Percentiles rank a stretch among this genome's conserved stretches.
Conservation (phyloP, 371 early-diverging fungal genomes). For the Mucor circinelloides region DNA sequence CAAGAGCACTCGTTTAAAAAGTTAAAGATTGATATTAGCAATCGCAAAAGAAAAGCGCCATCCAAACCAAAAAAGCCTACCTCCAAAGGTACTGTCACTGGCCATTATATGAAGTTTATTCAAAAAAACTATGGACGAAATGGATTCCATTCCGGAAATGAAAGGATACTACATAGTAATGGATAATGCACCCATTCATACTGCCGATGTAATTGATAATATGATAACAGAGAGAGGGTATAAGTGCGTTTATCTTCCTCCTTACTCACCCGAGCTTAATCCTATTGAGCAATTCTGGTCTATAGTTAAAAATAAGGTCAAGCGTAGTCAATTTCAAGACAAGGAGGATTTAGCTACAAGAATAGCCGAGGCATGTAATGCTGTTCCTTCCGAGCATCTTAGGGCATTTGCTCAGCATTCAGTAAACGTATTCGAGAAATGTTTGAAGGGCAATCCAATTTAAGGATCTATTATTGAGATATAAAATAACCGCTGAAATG, state of each 20-base stretch:
- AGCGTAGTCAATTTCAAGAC: not conserved
- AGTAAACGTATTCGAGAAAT: not conserved
- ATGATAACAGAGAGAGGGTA: too few relatives aligned
- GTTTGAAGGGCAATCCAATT: not conserved
- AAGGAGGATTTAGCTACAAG: slow-evolving; percentile 1
- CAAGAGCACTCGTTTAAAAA: slow-evolving; percentile 10
- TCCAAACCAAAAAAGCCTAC: slow-evolving; percentile 18
- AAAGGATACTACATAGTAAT: too few relatives aligned
- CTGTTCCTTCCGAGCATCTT: not conserved
- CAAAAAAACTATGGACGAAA: slow-evolving; percentile 15
- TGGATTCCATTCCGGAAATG: too few relatives aligned
- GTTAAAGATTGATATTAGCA: slow-evolving; percentile 12
- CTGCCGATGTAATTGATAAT: too few relatives aligned
- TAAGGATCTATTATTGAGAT: not conserved
- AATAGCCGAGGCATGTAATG: slow-evolving; percentile 2
- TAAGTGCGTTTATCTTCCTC: too few relatives aligned
- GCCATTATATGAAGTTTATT: slow-evolving; percentile 20
- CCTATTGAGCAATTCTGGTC: too few relatives aligned
- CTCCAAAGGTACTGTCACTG: slow-evolving; percentile 19
- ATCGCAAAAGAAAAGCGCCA: slow-evolving; percentile 19
- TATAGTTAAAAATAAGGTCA: too few relatives aligned
- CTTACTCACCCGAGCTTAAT: too few relatives aligned
- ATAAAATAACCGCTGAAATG: too few relatives aligned
- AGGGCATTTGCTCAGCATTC: not conserved
- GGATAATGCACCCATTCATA: too few relatives aligned